Conservation (phyloP, 345 rosid species). For the Cardiospermum halicacabum region DNA sequence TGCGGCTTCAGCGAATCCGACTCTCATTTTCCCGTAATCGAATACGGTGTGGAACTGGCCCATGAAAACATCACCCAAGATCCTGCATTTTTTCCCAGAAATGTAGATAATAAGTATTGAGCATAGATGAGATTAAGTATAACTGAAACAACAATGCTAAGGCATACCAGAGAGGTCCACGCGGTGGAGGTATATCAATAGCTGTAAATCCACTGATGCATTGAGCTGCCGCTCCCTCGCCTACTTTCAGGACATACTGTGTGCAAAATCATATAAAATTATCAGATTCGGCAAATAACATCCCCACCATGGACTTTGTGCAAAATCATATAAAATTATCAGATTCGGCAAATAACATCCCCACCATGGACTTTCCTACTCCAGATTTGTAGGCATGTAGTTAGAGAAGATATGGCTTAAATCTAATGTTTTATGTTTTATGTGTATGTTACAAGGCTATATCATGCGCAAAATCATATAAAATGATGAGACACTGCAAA, state of each 20-base stretch:
- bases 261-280: not conserved
- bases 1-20: slow-evolving; percentile 83
- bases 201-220: slow-evolving; percentile 72
- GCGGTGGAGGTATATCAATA: slow-evolving; percentile 69
- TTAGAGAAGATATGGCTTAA: too few relatives aligned
- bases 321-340: not conserved
- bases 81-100: slow-evolving; percentile 45
- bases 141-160: not conserved
- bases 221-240: slow-evolving; percentile 53
- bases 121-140: not conserved
- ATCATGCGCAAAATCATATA: slow-evolving; percentile 27
- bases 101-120: not conserved
- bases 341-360: not conserved
- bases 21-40: slow-evolving; percentile 69
- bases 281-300: not conserved
- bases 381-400: too few relatives aligned
- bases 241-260: slow-evolving; percentile 65
- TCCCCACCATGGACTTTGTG: not conserved
- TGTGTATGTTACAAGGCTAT: too few relatives aligned
- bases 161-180: slow-evolving; percentile 72
- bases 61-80: slow-evolving; percentile 81
- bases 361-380: not conserved
- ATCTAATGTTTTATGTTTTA: too few relatives aligned
- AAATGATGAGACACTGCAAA: not conserved
- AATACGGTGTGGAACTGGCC: slow-evolving; percentile 78